Base-by-base conservation (phyloP, 768 basidiomycete species). In the Wakefieldia striispora region DNA sequence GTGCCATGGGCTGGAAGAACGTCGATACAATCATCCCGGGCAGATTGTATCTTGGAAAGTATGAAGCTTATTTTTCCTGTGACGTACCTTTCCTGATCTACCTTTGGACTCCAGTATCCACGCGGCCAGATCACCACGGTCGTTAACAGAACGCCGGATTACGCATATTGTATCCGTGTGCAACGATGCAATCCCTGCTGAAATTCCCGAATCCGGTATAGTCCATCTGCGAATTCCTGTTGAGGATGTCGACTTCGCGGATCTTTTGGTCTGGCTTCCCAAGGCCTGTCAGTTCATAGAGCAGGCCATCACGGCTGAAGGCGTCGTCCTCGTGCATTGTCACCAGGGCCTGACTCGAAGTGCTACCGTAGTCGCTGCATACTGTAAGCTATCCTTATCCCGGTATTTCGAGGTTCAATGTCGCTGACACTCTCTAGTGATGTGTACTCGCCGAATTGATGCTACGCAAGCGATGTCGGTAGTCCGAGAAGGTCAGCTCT, bases 141-240 rank as follows among this genome's bases (percentile, higher is more conserved):
- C 83, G 47, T 74, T 89, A 67, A 75, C 80, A 43, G 86, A 89
- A 66, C 82, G 83, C 57, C 80, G 80, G 51, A 85, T 91, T 53
- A 88, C 86, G 6, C 89, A 91, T 68, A 82, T 91, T 43, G 65
- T 91, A 16, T 90, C 88, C 40, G 87, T 89, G 46, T 90, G 89
- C 60, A 66, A 71, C 31, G 89, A 91, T 47, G 74, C 75, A 6
- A 86, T 88, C 43, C 85, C 86, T 38, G 81, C 84, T 40, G 86
- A 88, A 55, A 65, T 80, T 23, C 83, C 84, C 20, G 79, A 82
- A 60, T 87, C 84, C 52, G 86, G 85, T 19, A 75, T 86, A 43
- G 68, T 66, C 40, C 89, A 91, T 65, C 72, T 84, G 70, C 83
- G 85, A 50, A 83, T 91, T 59, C 73, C 78, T 48, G 78, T 86